Base-by-base conservation (phyloP, 2,329 filamentous ascomycete species). In the Apiospora phragmitis region DNA sequence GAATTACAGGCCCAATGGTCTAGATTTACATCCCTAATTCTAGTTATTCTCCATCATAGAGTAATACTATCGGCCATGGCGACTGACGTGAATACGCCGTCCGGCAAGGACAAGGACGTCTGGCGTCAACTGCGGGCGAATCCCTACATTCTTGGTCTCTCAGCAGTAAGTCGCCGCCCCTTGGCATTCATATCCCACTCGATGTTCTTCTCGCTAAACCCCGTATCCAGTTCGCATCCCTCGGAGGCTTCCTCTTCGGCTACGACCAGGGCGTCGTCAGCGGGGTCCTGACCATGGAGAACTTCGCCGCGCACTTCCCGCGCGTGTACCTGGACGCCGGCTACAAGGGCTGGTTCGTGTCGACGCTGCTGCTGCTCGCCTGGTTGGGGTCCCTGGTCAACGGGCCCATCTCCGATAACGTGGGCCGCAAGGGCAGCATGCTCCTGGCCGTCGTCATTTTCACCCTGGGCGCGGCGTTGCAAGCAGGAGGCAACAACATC, bases 311-410 rank as follows among this genome's bases (percentile, higher is more conserved):
- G 6, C 55, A 70, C 0, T 77, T 79, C 55, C 77, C 77, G 11
- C 75, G 79, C 9, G 79, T 86, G 21, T 83, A 81, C 67, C 70
- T 79, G 0, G 83, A 87, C 70, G 83, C 80, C 71, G 75, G 81
- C 14, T 85, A 85, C 77, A 85, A 87, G 71, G 85, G 85, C 42
- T 87, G 86, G 85, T 86, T 87, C 68, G 84, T 87, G 1, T 86
- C 86, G 7, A 85, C 82, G 2, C 76, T 88, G 5, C 75, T 86
- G 12, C 77, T 88, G 0, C 77, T 83, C 67, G 85, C 85, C 6
- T 87, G 84, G 84, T 76, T 85, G 67, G 86, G 86, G 2, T 86
- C 85, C 1, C 77, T 88, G 35, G 68, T 80, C 71, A 83, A 83
- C 69, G 82, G 83, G 1, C 79, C 83, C 32, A 29, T 83, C 35